Evolutionary conservation across 148 eudicot genomes (phyloP), one percentile per base, ranked within the genome.

Genomic region (Salicornia ramosissima): DNA sequence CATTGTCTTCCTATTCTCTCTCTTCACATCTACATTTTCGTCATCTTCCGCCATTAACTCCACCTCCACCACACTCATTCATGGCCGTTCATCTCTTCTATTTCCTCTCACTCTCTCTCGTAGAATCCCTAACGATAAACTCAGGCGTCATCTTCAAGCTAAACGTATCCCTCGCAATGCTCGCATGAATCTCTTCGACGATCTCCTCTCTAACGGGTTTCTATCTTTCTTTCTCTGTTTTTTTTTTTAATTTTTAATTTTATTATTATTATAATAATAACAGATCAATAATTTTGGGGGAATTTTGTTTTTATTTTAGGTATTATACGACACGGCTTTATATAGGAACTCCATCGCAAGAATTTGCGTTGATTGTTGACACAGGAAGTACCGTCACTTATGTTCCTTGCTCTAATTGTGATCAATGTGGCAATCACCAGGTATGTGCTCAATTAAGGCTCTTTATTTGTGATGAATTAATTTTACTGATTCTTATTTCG

Each of bases 331-430:
- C 99, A 65, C 82, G 92, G 76, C 68, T 94, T 28, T 89, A 87
- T 85, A 87, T 94, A 42, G 96, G 97, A 58, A 87, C 96, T 13
- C 99, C 97, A 18, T 82, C 91, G n/a, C 97, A 94, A 84, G 82
- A 78, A 67, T 94, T 94, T 67, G 92, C 97, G 28, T 85, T 94
- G 57, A 94, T 90, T 9, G 97, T 94, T 31, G 99, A 94, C 65
- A 88, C 96, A 4, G 99, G 99, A 26, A 94, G 99, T 65, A 86
- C 99, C 28, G 99, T 89, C n/a, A 94, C 99, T 8, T 94, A 90
- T 65, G 99, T 94, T 77, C 99, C 99, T 0, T 94, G 99, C 74
- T 82, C 90, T 61, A 77, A 90, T 0, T 94, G 99, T 79, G 85
- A 86, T 74, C 85, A 86, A 79, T 94, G 99, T 82, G 99, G 99